phyloP scores from a whole-genome alignment of 805 yeast species.

The Millerago galiae region DNA sequence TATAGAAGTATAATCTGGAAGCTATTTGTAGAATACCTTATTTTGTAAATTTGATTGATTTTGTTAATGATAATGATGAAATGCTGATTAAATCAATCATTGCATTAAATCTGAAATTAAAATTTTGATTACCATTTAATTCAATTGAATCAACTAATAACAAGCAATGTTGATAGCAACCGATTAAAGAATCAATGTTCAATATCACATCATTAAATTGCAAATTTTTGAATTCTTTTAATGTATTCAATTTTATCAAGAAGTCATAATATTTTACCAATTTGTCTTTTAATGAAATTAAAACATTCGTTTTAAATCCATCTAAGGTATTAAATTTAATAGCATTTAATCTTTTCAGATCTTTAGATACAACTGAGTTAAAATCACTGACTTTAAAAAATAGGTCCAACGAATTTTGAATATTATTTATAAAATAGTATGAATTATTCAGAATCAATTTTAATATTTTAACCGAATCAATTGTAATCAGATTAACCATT shows the following conservation, averaged over 20 bases:
- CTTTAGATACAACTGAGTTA: background rate
- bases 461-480: conserved; percentile 1
- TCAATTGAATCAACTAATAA: background rate
- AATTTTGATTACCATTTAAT: background rate
- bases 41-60: background rate
- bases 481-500: background rate
- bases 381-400: conserved; percentile 6
- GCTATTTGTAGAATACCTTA: too few species aligned
- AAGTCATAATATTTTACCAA: too few species aligned
- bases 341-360: background rate
- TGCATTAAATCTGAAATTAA: conserved; percentile 1
- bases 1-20: background rate
- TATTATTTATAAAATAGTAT: background rate
- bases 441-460: background rate
- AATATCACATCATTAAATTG: too few species aligned
- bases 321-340: background rate
- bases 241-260: too few species aligned
- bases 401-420: conserved; percentile 3
- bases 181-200: conserved; percentile 1
- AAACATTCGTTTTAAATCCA: background rate
- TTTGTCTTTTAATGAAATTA: too few species aligned
- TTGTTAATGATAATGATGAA: background rate
- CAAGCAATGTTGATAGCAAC: conserved; percentile 2
- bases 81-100: conserved; percentile 4
- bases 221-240: background rate